Evolutionary conservation across 495 filamentous ascomycete genomes (phyloP), one percentile per base, ranked within the genome.

Genomic region (Haplographium delicatum): DNA sequence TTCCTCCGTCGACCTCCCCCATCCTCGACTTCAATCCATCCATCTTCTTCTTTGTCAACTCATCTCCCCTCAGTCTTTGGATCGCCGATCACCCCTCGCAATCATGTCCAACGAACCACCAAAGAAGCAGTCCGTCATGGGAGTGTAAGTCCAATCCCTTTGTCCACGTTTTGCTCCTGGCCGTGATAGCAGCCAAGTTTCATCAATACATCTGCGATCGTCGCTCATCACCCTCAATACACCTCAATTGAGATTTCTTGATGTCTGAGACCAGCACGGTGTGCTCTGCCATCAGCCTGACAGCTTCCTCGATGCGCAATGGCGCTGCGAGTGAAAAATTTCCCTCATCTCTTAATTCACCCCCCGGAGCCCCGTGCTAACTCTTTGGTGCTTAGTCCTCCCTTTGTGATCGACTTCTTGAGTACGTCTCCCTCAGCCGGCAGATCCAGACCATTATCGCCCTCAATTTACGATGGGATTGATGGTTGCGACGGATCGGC

Each of bases 331-430:
- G n/a, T 52, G 3, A 33, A 50, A 52, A 57, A 52, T 58, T 52
- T 47, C 49, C 47, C 55, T 46, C 50, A 45, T 56, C 59, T 31
- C 42, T 27, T 56, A 48, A 49, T 48, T 42, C 51, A 45, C 44
- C 41, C 47, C 47, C 45, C 61, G 61, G 59, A 56, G 52, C 42
- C 55, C 62, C 38, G 40, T 62, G 44, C 57, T 73, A 50, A 72
- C 66, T 74, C 68, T 61, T 28, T 19, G 38, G 11, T 48, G 8
- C 16, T 44, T 42, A 62, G 60, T 23, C 60, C 60, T 47, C 76
- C 68, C 22, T 87, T 87, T 74, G 73, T 95, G 67, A 88, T 91
- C 61, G 91, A 97, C 78, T 97, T 97, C 80, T 68, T 97, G 82
- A 96, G 91, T 96, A 95, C 63, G 91, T 93, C 44, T 45, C 44